Conservation (phyloP, 2,329 filamentous ascomycete genomes). For the Pseudocercospora fuligena region DNA sequence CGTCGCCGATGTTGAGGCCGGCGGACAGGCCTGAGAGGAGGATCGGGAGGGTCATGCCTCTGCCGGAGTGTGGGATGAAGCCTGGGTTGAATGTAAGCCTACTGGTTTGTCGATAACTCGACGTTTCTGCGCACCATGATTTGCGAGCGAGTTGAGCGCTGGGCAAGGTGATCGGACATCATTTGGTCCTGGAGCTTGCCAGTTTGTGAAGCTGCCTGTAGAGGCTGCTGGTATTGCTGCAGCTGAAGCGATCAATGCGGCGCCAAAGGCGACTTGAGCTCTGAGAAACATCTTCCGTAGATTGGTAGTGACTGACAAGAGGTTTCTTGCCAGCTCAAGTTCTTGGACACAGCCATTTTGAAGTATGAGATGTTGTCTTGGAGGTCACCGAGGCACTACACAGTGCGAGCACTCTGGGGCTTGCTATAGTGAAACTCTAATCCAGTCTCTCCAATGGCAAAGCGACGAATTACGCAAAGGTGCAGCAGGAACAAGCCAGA, state of each 20-base stretch:
- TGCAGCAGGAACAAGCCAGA: neutral
- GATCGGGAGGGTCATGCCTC: slow-evolving; percentile 31
- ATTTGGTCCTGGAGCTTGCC: neutral
- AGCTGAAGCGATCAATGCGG: neutral
- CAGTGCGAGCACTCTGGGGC: neutral
- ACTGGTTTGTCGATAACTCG: too few relatives aligned
- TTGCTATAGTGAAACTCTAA: neutral
- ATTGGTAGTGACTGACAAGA: neutral
- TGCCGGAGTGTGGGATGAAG: slow-evolving; percentile 33
- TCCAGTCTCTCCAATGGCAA: neutral
- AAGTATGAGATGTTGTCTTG: too few relatives aligned
- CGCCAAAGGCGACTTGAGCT: neutral
- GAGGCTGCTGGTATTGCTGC: neutral
- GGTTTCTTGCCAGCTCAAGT: too few relatives aligned
- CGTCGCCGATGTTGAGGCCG: slow-evolving; percentile 33
- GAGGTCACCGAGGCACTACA: neutral
- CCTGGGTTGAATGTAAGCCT: slow-evolving; percentile 6
- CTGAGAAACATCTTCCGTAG: neutral
- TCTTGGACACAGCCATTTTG: too few relatives aligned
- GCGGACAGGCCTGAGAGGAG: slow-evolving; percentile 29
- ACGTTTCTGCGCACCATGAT: neutral
- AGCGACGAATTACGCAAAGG: neutral
- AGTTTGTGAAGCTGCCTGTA: neutral
- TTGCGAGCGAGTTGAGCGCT: slow-evolving; percentile 21
- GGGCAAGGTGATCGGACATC: slow-evolving; percentile 24